Evolutionary conservation across 2,329 filamentous ascomycete genomes (phyloP).

Genomic region (Sporothrix variecibatus): DNA sequence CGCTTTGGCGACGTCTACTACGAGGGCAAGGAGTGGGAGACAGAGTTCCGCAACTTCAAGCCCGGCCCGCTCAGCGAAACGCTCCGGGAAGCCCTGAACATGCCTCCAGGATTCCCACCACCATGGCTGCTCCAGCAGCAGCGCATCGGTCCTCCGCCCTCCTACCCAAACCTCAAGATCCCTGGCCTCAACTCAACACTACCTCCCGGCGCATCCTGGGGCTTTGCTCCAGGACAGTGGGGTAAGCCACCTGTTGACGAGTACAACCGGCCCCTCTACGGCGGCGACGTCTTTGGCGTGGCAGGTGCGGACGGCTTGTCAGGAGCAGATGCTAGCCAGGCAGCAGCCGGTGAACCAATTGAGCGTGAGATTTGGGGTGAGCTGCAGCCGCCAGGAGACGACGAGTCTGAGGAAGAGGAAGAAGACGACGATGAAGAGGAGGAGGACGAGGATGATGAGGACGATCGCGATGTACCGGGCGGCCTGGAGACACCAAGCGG

Average conservation of each 20-base stretch:
- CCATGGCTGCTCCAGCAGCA: conserved; percentile 98
- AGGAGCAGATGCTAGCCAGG: conserved; percentile 33
- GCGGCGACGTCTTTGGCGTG: conserved; percentile 91
- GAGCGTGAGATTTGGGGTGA: conserved; percentile 93
- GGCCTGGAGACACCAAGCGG: conserved; percentile 81
- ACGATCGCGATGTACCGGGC: conserved; percentile 57
- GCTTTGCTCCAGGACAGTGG: conserved; percentile 92
- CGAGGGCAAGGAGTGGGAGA: conserved; percentile 97
- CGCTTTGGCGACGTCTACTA: conserved; percentile 99
- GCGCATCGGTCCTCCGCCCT: conserved; percentile 87
- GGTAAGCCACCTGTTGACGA: conserved; percentile 96
- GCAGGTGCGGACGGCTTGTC: conserved; percentile 43
- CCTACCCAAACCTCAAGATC: conserved; percentile 93
- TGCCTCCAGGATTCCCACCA: conserved; percentile 87
- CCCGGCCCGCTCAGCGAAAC: conserved; percentile 88
- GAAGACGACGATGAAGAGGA: conserved; percentile 65
- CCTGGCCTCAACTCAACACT: conserved; percentile 92
- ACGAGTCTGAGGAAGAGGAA: conserved; percentile 68
- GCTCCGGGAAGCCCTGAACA: conserved; percentile 88
- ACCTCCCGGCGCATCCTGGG: conserved; percentile 86
- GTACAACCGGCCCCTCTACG: conserved; percentile 85
- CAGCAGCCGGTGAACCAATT: conserved; percentile 68
- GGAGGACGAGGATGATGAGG: conserved; percentile 69
- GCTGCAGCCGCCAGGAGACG: conserved; percentile 75
- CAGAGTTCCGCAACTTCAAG: conserved; percentile 85